Evolutionary conservation across 148 eudicot species (phyloP).

Genomic region (Rhododendron vialii): DNA sequence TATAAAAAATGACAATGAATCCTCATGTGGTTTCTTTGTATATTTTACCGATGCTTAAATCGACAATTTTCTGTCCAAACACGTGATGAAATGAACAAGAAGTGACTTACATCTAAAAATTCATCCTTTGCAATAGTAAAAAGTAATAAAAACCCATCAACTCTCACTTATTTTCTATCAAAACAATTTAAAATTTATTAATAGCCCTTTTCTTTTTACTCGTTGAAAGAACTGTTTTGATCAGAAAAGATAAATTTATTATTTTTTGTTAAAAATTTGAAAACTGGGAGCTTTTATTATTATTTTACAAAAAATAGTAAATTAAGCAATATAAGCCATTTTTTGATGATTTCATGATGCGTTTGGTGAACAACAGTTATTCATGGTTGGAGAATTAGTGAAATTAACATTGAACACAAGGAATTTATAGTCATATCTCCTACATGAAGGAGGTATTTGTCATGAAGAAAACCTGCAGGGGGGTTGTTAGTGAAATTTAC

Average conservation of each 20-base stretch:
- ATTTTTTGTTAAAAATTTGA: no score
- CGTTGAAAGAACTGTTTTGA: no score
- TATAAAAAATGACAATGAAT: neutral
- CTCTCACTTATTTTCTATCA: neutral
- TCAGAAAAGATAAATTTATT: neutral
- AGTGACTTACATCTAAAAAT: neutral
- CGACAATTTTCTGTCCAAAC: neutral
- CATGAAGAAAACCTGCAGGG: neutral
- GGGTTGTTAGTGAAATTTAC: neutral
- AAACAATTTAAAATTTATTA: no score
- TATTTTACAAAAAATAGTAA: no score
- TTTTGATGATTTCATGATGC: neutral
- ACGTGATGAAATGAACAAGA: neutral
- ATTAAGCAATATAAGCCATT: neutral
- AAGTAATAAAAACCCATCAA: neutral
- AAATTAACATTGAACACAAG: no score
- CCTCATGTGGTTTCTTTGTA: neutral
- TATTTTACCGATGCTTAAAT: no score
- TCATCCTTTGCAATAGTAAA: neutral
- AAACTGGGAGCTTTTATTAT: no score
- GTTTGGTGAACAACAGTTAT: neutral
- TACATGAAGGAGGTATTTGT: neutral
- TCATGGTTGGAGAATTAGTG: no score
- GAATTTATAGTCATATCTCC: neutral
- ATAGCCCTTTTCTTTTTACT: no score